Conservation (phyloP, 2,329 filamentous ascomycete genomes). For the Ceratocystis variospora region DNA sequence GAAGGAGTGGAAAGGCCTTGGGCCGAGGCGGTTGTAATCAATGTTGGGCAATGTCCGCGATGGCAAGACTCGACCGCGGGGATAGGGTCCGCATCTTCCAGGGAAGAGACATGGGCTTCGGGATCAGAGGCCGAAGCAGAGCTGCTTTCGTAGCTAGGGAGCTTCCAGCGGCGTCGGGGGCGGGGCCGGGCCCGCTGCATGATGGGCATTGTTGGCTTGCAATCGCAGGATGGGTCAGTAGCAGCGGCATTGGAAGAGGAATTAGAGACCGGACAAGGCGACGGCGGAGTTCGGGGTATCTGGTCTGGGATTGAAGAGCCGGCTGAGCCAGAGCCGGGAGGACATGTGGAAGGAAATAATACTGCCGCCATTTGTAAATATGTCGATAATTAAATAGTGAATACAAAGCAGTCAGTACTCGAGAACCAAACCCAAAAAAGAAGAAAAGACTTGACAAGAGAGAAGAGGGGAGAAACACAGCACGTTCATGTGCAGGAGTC, state of each 20-base stretch:
- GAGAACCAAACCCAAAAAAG: not conserved
- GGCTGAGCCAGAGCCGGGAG: not conserved
- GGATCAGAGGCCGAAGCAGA: not conserved
- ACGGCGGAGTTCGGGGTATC: not conserved
- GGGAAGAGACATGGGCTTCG: not conserved
- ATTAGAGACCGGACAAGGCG: not conserved
- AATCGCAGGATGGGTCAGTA: not conserved
- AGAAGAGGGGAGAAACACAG: not conserved
- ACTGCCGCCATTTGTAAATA: conserved; percentile 13
- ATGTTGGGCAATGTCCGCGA: conserved; percentile 1
- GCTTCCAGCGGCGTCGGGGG: not conserved
- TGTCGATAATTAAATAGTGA: conserved; percentile 4
- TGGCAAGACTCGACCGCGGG: not conserved
- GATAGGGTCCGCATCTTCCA: not conserved
- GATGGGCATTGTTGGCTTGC: not conserved
- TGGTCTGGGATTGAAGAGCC: not conserved
- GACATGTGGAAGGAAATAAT: not conserved
- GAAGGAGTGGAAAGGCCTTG: conserved; percentile 1
- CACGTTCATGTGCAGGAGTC: too few species aligned
- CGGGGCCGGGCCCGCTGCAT: conserved; percentile 15
- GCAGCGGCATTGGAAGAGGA: not conserved
- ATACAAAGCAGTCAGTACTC: conserved; percentile 1
- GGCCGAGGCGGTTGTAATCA: not conserved
- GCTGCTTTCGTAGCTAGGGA: conserved; percentile 5
- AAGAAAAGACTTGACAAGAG: not conserved